Base-by-base conservation (phyloP, 257 asterid species). In the Ajuga chamaepitys region DNA sequence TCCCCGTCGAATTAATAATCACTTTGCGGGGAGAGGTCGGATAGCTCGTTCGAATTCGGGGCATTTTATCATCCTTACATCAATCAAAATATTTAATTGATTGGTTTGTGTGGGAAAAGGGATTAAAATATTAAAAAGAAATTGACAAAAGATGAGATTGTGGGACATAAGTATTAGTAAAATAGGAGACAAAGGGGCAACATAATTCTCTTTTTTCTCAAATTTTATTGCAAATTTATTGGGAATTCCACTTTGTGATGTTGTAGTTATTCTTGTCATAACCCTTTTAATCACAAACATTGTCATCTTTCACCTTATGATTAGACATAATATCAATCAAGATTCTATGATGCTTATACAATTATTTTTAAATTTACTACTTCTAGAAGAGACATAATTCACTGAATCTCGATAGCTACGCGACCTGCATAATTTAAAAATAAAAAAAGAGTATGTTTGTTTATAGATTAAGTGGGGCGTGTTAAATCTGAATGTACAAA, bases 131-230 rank as follows among this genome's bases (percentile, higher is more conserved):
- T 1, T 17, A 1, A 22, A 58, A 30, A 21, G 16, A 21, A 55
- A 46, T 51, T 24, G 38, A 58, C n/a, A 45, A 58, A 58, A 38
- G 65, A 45, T 63, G 75, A 73, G 80, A 17, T 9, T 46, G 73
- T 68, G 72, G 75, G 81, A 52, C 78, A 60, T 16, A 40, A 37
- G 14, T 22, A 38, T 30, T 53, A 37, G 62, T 38, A 38, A 66
- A 41, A 64, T 70, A 63, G 72, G 72, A 67, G 78, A 78, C 79
- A 69, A 74, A 53, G 68, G 17, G 28, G 68, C 74, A 80, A 69
- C 73, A 78, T 9, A 17, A 28, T 57, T 69, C 32, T 35, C 62
- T 66, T 72, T 70, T 77, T 70, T 35, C 46, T 55, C 64, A 50
- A 64, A 69, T 16, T 52, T 58, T 8, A 47, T 56, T 50, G 67